Evolutionary conservation across 2,329 filamentous ascomycete species (phyloP), one percentile per base, ranked within the genome.

Genomic region (Lachnellula cervina): DNA sequence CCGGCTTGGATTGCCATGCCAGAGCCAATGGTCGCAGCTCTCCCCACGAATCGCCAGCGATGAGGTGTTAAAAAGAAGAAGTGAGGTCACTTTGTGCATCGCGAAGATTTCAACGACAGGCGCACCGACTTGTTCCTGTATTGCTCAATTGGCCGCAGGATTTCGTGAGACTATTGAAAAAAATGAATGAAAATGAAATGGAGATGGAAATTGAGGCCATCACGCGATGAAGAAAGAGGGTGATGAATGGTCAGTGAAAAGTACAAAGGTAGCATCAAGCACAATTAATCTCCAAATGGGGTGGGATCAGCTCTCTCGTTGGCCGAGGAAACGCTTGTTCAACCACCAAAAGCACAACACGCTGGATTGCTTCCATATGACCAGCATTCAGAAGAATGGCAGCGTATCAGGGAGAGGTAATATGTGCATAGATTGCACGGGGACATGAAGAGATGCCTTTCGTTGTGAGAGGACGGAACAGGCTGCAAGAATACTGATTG

Each of bases 321-420:
- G 42, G 51, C 32, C 28, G 42, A 47, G 42, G 51, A 52, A 14
- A 52, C 51, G 51, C 51, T 52, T 42, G 19, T 17, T 52, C 40
- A 16, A 37, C 50, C 40, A 46, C 16, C 28, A 52, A 25, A 17
- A 52, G 42, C 38, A 46, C 23, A 46, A 46, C 44, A 46, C 44
- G 44, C 44, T 46, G 44, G 44, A 25, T 28, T 25, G 44, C 44
- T 32, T 32, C 23, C 21, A 25, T 32, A 9, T 19, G 28, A 32
- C 28, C 28, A 32, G 28, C 28, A 32, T 32, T 32, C 8, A 2
- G 11, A 32, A 11, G 28, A 32, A 32, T 32, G 21, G 13, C 44
- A 46, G 23, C 44, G 43, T 46, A 37, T 46, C 42, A 35, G 35
- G 32, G 17, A 16, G 35, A 35, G 16, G 6, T 6, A 17, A n/a